phyloP scores from a whole-genome alignment of 169 alveolate species.

The Plasmodium reichenowi region DNA sequence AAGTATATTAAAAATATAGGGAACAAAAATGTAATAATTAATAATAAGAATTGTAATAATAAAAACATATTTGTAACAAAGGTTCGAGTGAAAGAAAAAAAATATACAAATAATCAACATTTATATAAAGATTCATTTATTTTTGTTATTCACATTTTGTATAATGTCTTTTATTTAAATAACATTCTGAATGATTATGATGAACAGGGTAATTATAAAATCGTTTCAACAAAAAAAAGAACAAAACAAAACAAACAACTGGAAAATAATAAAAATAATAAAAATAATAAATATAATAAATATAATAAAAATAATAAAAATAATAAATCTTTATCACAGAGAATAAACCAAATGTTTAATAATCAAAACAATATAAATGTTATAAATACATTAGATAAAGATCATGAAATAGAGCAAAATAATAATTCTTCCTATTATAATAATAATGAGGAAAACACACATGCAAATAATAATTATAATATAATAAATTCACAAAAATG shows the following conservation, averaged over 20 bases:
- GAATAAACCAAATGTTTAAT: constrained; percentile 5
- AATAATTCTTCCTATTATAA: neutral
- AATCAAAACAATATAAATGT: neutral
- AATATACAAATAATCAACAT: neutral
- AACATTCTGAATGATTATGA: constrained; percentile 36
- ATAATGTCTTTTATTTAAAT: constrained; percentile 40
- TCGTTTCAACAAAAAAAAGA: neutral
- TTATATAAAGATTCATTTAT: constrained; percentile 27
- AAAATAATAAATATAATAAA: neutral
- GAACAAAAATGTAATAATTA: neutral
- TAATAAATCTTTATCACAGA: neutral
- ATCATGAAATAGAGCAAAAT: neutral
- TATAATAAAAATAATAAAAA: too few relatives aligned
- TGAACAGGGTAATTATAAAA: constrained; percentile 19
- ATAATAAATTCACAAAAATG: too few relatives aligned
- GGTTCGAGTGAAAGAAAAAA: constrained; percentile 16
- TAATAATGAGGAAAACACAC: neutral
- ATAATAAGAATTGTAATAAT: too few relatives aligned
- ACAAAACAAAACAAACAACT: neutral
- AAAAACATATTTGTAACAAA: constrained; percentile 28
- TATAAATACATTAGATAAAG: neutral
- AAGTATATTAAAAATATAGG: constrained; percentile 1
- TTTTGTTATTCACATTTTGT: constrained; percentile 35
- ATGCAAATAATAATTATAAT: constrained; percentile 1
- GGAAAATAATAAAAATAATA: too few relatives aligned